Base-by-base conservation (phyloP, 352 stramenopile species). In the Phytophthora pseudosyringae region DNA sequence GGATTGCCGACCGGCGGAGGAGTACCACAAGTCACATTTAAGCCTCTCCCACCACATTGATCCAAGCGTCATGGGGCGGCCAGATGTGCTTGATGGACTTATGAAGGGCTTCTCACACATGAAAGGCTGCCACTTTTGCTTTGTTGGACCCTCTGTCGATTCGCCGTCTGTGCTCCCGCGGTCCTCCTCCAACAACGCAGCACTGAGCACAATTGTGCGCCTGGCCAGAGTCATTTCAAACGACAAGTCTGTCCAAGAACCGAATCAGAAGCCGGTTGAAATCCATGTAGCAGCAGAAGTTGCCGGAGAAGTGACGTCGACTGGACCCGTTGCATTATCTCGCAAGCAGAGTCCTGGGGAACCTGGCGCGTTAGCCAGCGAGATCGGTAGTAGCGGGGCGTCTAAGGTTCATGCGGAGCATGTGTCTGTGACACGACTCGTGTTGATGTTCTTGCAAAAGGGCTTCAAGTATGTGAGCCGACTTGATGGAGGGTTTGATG, bases 121-220 rank as follows among this genome's bases (percentile, higher is more conserved):
- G 87, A 95, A 96, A 79, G 87, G 88, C 1, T 95, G 86, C 45
- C 89, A 96, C 47, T 96, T 96, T 64, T 96, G 89, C 55, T 95
- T 96, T 53, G 83, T 96, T 45, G 89, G 89, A 3, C 84, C 78
- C 12, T 83, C 80, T 2, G 52, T 75, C n/a, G 62, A 73, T n/a
- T 41, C 58, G 10, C 35, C 50, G 5, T 69, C 83, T 13, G 40
- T 64, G 5, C 43, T 59, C 2, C 18, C 51, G 3, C 69, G 69
- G 18, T 71, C 74, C 3, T 66, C 47, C 4, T 80, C 63, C 2
- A 79, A 71, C 15, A 76, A 77, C 10, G 73, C 55, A 46, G 73
- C 66, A 41, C 60, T 91, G 12, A 85, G 80, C 21, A 76, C 82
- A 3, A 90, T 89, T 43, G 76, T 75, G 9, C 77, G 75, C 10